Conservation (phyloP, 768 basidiomycete species). For the Podaxis sp. region DNA sequence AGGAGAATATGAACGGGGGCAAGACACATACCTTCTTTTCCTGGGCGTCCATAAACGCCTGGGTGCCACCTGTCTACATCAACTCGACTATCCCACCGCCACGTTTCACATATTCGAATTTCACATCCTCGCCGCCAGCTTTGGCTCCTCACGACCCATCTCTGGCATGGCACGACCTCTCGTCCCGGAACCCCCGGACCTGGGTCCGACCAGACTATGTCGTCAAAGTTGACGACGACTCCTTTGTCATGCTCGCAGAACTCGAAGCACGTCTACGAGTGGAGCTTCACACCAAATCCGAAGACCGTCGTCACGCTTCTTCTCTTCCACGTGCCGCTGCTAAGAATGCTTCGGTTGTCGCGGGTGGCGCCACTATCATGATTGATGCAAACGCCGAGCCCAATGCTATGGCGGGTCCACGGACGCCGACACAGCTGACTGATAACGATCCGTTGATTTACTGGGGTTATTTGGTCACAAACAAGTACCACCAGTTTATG, state of each 20-base stretch:
- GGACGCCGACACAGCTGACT: conserved; percentile 12
- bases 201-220: conserved; percentile 93
- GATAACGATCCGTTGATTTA: conserved; percentile 71
- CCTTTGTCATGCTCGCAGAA: conserved; percentile 93
- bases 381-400: background rate
- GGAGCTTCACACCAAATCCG: conserved; percentile 53
- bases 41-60: conserved; percentile 90
- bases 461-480: conserved; percentile 90
- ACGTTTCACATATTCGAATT: conserved; percentile 65
- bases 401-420: conserved; percentile 7
- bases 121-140: conserved; percentile 50
- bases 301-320: conserved; percentile 14
- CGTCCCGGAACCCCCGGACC: conserved; percentile 39
- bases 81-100: conserved; percentile 44
- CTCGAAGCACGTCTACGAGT: conserved; percentile 86
- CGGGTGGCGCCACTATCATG: background rate
- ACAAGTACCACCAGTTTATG: conserved; percentile 89
- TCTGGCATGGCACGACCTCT: conserved; percentile 50
- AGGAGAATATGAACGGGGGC: conserved; percentile 96
- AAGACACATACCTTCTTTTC: conserved; percentile 91
- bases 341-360: background rate
- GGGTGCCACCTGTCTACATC: conserved; percentile 78
- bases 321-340: conserved; percentile 1
- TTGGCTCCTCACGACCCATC: conserved; percentile 75
- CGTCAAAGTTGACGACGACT: conserved; percentile 93